Conservation (phyloP, 2,329 filamentous ascomycete species). For the Cladophialophora exuberans region DNA sequence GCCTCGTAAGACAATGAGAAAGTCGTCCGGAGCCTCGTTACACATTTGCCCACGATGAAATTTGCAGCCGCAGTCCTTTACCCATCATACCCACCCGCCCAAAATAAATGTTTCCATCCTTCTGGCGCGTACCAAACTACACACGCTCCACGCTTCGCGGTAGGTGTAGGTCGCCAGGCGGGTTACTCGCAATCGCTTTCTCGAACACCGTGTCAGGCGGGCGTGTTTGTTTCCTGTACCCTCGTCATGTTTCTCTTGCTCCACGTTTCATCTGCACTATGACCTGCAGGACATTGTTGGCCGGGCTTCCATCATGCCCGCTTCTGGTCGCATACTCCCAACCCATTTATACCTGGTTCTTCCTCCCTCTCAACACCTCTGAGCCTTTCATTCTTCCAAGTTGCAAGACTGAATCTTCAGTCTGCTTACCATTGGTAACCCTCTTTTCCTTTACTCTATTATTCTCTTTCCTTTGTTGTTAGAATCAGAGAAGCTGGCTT, state of each 20-base stretch:
- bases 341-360: slow-evolving; percentile 33
- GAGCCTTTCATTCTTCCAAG: slow-evolving; percentile 34
- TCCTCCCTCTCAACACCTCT: slow-evolving; percentile 26
- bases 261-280: slow-evolving; percentile 30
- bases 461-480: slow-evolving; percentile 31
- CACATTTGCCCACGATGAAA: slow-evolving; percentile 11
- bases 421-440: slow-evolving; percentile 29
- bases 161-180: slow-evolving; percentile 20
- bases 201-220: slow-evolving; percentile 21
- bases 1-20: slow-evolving; percentile 29
- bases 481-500: slow-evolving; percentile 31
- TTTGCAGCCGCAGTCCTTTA: slow-evolving; percentile 8
- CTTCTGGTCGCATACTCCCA: slow-evolving; percentile 27
- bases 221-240: slow-evolving; percentile 28
- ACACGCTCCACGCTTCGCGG: slow-evolving; percentile 26
- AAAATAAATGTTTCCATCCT: slow-evolving; percentile 30
- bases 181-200: slow-evolving; percentile 26
- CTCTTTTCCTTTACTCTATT: slow-evolving; percentile 24
- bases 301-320: slow-evolving; percentile 18
- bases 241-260: slow-evolving; percentile 18
- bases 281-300: slow-evolving; percentile 31
- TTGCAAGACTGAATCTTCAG: slow-evolving; percentile 27
- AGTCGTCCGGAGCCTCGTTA: slow-evolving; percentile 21
- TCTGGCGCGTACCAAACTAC: slow-evolving; percentile 26
- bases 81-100: slow-evolving; percentile 11